Base-by-base conservation (phyloP, 2,329 filamentous ascomycete species). In the Penicillium sp. region DNA sequence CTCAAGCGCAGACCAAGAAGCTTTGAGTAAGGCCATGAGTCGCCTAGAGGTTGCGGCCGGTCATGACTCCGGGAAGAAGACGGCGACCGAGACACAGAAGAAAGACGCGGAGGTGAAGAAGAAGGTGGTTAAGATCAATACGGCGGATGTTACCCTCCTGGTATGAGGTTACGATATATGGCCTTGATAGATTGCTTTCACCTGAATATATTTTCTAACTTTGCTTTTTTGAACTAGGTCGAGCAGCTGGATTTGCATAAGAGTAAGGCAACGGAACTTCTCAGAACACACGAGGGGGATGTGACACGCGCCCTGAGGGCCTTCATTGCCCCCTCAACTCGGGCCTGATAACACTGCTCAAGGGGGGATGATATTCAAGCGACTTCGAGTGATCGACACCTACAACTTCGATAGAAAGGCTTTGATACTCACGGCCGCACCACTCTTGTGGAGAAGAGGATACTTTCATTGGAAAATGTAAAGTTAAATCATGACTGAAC, bases 1-100 rank as follows among this genome's bases (percentile, higher is more conserved):
- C 1, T 73, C 75, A 0, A 69, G 69, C 14, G 75, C 75, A 0
- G 79, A 81, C 40, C 80, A 82, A 60, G 80, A 82, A 65, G 81
- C 80, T 0, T 67, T 83, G n/a, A 79, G 78, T 0, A 80, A 79
- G 64, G 81, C 81, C 2, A 82, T 83, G 76, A 80, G 75, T 58
- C 72, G 80, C 38, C 65, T 83, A n/a, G 80, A 83, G 63, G 78
- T 81, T 59, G 73, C 74, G 5, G 73, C 75, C 40, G 75, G 71
- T 1, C 61, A 70, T 28, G 70, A 62, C 33, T 14, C 62, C 11
- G 70, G 22, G 58, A 63, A 38, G 63, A 72, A 67, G 45, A 60
- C 63, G 49, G 54, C 62, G 14, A 48, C 58, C 0, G 71, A 69
- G 48, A 65, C 70, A 40, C 70, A 71, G 61, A 74, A 73, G 62